These are phyloP conservation scores for Grosmannia penicillata DNA, from an alignment of 2,329 filamentous ascomycete species.

Conservation along the genomic window DNA sequence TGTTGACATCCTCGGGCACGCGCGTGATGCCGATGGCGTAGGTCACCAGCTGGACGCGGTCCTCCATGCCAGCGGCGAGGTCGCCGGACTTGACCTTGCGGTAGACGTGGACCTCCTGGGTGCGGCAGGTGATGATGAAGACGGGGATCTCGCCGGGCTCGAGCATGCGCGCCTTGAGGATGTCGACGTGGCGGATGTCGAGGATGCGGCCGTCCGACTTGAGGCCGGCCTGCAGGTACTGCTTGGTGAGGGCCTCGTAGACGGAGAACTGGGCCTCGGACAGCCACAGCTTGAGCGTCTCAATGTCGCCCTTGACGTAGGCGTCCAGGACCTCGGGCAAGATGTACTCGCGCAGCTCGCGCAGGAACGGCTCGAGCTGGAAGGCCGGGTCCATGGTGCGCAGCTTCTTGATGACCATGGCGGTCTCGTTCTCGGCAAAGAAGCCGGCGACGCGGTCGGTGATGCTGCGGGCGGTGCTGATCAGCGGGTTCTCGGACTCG, in stretches of 20 bases:
- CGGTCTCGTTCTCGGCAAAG: constrained; percentile 97
- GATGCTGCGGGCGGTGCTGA: constrained; percentile 84
- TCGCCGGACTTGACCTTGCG: constrained; percentile 79
- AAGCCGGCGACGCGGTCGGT: constrained; percentile 87
- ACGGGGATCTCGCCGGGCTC: constrained; percentile 83
- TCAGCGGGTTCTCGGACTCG: constrained; percentile 92
- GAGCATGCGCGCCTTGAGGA: constrained; percentile 63
- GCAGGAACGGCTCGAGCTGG: constrained; percentile 86
- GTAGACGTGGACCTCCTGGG: constrained; percentile 96
- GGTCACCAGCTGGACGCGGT: constrained; percentile 94
- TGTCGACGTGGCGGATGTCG: constrained; percentile 89
- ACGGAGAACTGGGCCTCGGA: constrained; percentile 93
- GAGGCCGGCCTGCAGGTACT: constrained; percentile 85
- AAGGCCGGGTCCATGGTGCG: constrained; percentile 89
- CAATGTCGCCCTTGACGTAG: constrained; percentile 90
- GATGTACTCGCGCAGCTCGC: constrained; percentile 95
- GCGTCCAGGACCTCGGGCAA: constrained; percentile 93
- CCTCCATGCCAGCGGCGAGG: constrained; percentile 93
- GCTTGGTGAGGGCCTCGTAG: constrained; percentile 90
- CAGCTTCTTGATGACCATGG: constrained; percentile 96
- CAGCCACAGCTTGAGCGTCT: constrained; percentile 86
- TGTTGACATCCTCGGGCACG: constrained; percentile 88
- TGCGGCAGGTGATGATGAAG: constrained; percentile 92
- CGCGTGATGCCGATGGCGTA: constrained; percentile 95
- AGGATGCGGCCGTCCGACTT: constrained; percentile 91